These are phyloP conservation scores for Cladochytrium tenue DNA, from an alignment of 371 early-diverging fungal genomes.

Conservation along the genomic window DNA sequence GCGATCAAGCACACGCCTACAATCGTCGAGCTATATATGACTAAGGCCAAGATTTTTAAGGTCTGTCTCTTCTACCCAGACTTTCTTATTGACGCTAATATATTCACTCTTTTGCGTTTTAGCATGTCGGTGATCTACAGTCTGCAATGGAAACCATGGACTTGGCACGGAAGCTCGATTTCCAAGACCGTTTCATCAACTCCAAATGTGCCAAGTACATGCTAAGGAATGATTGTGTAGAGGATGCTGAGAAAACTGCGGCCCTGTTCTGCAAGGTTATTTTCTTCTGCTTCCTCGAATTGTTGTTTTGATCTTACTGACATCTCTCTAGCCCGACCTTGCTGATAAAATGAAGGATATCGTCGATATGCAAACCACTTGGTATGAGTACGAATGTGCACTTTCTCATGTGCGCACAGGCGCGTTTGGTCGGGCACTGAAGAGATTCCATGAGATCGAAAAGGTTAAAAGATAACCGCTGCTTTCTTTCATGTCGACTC, in stretches of 20 bases:
- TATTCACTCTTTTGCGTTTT: conserved; percentile 6
- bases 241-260: conserved; percentile 81
- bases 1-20: conserved; percentile 86
- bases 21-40: conserved; percentile 87
- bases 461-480: conserved; percentile 44
- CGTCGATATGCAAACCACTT: conserved; percentile 87
- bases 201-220: conserved; percentile 93
- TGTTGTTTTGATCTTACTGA: no score
- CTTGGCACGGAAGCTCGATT: conserved; percentile 84
- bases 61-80: conserved; percentile 29
- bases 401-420: conserved; percentile 68
- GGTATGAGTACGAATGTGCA: conserved; percentile 82
- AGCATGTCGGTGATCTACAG: conserved; percentile 76
- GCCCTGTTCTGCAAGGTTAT: conserved; percentile 72
- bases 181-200: conserved; percentile 94
- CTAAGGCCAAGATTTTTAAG: conserved; percentile 91
- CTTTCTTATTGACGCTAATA: not conserved
- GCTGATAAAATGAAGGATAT: conserved; percentile 77
- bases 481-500: not conserved
- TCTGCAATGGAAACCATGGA: conserved; percentile 77
- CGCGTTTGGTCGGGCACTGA: conserved; percentile 79
- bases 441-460: conserved; percentile 80
- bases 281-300: no score
- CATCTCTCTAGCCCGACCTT: conserved; percentile 59
- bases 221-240: conserved; percentile 77